phyloP scores from a whole-genome alignment of 305 asterid genomes.

The Solanum aculeatissimum region DNA sequence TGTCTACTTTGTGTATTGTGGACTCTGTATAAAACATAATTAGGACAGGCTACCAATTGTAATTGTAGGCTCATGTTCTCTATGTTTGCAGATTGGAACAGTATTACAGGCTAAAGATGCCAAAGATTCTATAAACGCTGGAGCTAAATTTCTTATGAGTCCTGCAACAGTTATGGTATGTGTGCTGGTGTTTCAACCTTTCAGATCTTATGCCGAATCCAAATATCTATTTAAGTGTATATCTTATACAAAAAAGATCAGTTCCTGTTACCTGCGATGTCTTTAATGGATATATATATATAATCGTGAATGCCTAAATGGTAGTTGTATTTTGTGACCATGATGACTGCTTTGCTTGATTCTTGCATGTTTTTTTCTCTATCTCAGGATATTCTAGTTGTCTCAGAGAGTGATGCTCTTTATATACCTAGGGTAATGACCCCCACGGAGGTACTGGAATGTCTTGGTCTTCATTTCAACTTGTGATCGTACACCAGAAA shows the following conservation, averaged over 20 bases:
- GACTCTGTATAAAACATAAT: not conserved
- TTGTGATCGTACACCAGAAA: not conserved
- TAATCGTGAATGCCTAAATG: not conserved
- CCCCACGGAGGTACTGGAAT: conserved; percentile 61
- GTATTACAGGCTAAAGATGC: conserved; percentile 51
- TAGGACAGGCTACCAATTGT: not conserved
- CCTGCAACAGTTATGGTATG: conserved; percentile 74
- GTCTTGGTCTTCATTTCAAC: not conserved
- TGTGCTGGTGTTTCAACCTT: not conserved
- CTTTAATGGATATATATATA: not conserved
- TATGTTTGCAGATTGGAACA: conserved; percentile 59
- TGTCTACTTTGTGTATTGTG: not conserved
- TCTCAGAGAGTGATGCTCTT: conserved; percentile 33
- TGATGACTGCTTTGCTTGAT: not conserved
- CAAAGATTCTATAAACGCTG: conserved; percentile 36
- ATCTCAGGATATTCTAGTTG: conserved; percentile 52
- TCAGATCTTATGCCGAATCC: not conserved
- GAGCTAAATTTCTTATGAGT: conserved; percentile 86
- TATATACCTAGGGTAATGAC: conserved; percentile 89
- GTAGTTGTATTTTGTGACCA: not conserved
- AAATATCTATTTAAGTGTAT: not conserved
- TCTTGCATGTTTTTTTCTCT: not conserved
- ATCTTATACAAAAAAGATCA: not conserved
- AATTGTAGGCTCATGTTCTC: not conserved
- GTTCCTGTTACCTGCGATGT: not conserved